Base-by-base conservation (phyloP, 2,329 filamentous ascomycete species). In the Septoria petroselini region DNA sequence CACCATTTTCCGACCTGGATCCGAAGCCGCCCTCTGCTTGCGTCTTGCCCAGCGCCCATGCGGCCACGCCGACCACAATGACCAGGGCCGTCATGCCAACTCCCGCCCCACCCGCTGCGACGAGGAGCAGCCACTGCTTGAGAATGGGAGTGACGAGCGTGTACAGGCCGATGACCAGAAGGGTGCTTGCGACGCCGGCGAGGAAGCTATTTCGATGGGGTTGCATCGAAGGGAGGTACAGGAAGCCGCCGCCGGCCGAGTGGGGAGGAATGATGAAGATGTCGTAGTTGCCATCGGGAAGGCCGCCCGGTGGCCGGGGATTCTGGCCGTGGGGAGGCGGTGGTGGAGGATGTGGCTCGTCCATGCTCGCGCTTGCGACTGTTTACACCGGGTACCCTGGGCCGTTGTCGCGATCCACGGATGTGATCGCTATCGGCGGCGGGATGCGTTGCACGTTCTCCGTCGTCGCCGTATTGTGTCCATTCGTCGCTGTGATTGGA, bases 241-340 rank as follows among this genome's bases (percentile, higher is more conserved):
- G 76, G 70, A 96, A 96, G 27, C 91, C 91, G 0, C 84, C 82
- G 45, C 91, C 91, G 5, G 91, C 80, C 8, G 90, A 91, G 69
- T 95, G 90, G 39, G 91, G 88, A 6, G 91, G 91, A 64, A 97
- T 91, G 68, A 96, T 86, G 73, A 96, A 96, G 66, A 97, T 95
- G 74, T 97, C 91, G 71, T 95, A 97, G 67, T 93, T 94, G 48
- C 91, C 91, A 1, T 86, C 79, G 2, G 91, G 91, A 40, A 96
- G 75, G 49, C 86, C 85, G n/a, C 69, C 66, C 30, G 81, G 77
- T 43, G 81, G 77, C 68, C 84, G 84, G 41, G 88, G 86, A 59
- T 83, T 85, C 65, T 83, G 78, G 70, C 90, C 89, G 73, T 95
- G 90, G 57, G 88, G 89, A 66, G 90, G 90, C 59, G 87, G 90